Evolutionary conservation across 2,329 filamentous ascomycete genomes (phyloP), one percentile per base, ranked within the genome.

Genomic region (Hymenotorrendiella dingleyae): DNA sequence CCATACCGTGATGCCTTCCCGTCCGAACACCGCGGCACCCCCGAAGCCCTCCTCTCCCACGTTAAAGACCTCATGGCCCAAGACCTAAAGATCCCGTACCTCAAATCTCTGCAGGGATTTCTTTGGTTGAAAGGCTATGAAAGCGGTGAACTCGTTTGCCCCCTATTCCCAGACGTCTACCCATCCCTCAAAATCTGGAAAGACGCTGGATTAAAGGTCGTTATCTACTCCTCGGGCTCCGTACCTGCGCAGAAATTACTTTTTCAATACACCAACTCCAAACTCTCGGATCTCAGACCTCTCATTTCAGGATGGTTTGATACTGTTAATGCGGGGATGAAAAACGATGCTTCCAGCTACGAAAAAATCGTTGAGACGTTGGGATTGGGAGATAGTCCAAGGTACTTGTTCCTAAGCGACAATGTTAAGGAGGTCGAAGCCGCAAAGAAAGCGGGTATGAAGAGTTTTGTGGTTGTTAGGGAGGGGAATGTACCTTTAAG

Each of bases 201-300:
- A 22, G 74, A 73, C 20, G 67, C 77, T 48, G 50, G 52, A 1
- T 69, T 70, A 50, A 69, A 69, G 46, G 72, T 90, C 50, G 77
- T 84, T 55, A 90, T 93, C 58, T 93, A 90, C 67, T 89, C 84
- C 4, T 89, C 84, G 10, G 86, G 86, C 23, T 89, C 84, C 17
- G 82, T 91, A 5, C 73, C 82, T 16, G 86, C 86, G 11, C 86
- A 93, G 70, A 86, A 88, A 65, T 69, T 91, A 48, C 73, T 91
- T 49, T 91, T 91, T 64, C 71, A 73, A 47, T 78, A 89, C 58
- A 63, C 63, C 12, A 68, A 76, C 49, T 70, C 74, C 6, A 70
- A 71, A 14, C 42, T 47, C 2, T 67, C 72, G n/a, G 78, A 87
- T 59, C 62, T 86, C 55, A 75, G 70, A 3, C 65, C 66, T 1